Base-by-base conservation (phyloP, 345 rosid genomes). In the Eucalyptus dawsonii region DNA sequence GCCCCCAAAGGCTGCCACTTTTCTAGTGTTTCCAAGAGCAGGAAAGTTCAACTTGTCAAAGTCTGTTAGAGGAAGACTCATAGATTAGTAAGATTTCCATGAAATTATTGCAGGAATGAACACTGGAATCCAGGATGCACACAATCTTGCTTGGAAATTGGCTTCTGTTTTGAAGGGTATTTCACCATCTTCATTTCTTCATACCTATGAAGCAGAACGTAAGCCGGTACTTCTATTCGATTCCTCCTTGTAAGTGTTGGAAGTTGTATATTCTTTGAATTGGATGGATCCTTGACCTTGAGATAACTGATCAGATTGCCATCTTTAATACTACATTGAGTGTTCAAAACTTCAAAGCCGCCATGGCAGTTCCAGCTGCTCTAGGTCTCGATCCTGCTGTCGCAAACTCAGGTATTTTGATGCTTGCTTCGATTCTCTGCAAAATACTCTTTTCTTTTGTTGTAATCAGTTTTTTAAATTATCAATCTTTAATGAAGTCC, bases 91-190 rank as follows among this genome's bases (percentile, higher is more conserved):
- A 42, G 13, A 34, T 34, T 8, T 34, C 34, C 89, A 65, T 90
- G 85, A 86, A 45, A 54, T 25, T 67, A 51, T 58, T 93, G 88
- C 92, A 98, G 99, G 98, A 92, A 97, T 98, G 99, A 98, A 98
- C 92, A 95, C 99, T 80, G 99, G 99, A 86, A 94, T 98, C 89
- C 99, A 98, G 93, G 99, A 98, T 95, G 98, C 93, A 90, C 99
- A 96, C 86, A 97, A 98, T 93, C 96, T 98, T 88, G 99, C 99
- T 88, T 97, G 99, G 99, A 98, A 98, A 93, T 92, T 98, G 90
- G 97, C 99, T 88, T 93, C 95, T 50, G 87, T 96, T 31, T 62
- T 93, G 90, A 89, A 93, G 86, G 97, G 95, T 91, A 92, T 94
- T 87, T 92, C 98, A 80, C 94, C 97, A 44, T 86, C 96, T 92